Evolutionary conservation across 768 basidiomycete genomes (phyloP).

Genomic region (Tremella fuciformis): DNA sequence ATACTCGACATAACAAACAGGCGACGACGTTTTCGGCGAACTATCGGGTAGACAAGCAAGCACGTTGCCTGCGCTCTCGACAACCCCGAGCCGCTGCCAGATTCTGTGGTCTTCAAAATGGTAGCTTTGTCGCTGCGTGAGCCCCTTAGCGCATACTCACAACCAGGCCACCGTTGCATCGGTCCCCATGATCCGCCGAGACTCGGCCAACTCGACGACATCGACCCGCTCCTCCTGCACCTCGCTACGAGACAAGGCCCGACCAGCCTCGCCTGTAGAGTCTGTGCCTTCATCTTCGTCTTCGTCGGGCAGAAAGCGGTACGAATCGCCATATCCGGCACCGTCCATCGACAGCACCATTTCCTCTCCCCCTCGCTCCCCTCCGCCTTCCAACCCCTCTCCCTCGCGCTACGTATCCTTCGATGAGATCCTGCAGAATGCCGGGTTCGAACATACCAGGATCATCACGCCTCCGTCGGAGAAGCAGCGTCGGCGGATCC

Average conservation of each 20-base stretch:
- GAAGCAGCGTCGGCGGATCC: conserved; percentile 23
- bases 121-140: no score
- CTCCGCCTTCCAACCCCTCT: conserved; percentile 8
- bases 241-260: not conserved
- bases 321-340: conserved; percentile 10
- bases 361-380: conserved; percentile 8
- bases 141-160: no score
- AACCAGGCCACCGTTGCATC: no score
- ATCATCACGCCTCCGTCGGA: conserved; percentile 82
- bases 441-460: conserved; percentile 88
- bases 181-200: no score
- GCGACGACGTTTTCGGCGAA: no score
- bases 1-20: no score
- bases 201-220: conserved; percentile 3
- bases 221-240: not conserved
- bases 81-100: no score
- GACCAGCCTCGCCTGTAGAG: not conserved
- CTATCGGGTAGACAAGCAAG: no score
- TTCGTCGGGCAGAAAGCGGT: conserved; percentile 6
- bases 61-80: no score
- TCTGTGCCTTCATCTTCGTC: not conserved
- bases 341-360: conserved; percentile 23
- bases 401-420: conserved; percentile 66
- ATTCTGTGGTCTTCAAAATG: no score
- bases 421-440: conserved; percentile 79